Evolutionary conservation across 192 early-diverging fungal genomes (phyloP), one percentile per base, ranked within the genome.

Genomic region (Haplosporangium gracile): DNA sequence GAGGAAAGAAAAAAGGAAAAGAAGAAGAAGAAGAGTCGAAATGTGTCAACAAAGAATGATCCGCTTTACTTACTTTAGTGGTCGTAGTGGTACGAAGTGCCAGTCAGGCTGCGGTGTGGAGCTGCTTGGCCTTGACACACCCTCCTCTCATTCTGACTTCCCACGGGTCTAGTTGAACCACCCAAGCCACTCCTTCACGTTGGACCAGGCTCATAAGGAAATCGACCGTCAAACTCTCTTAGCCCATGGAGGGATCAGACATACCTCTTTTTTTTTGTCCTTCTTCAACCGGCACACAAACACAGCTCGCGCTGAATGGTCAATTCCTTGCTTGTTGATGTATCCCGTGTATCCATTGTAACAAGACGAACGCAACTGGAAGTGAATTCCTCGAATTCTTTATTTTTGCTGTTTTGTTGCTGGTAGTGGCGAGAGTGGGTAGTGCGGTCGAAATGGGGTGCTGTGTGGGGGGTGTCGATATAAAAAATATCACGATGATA

Each of bases 31-130:
- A 51, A 20, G 26, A 32, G 11, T 32, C n/a, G 60, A 65, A 32
- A 65, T 65, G 60, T 65, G 60, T 65, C 60, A 65, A 65, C 60
- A 65, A 65, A 11, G 26, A 60, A 60, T 60, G 55, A 60, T 60
- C 55, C 10, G 55, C 8, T 55, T 22, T 26, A n/a, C 9, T 15
- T 5, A 60, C 24, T 24, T 45, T 45, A 45, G 43, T 65, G 11
- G 36, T 36, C 26, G 4, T 10, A 11, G 60, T 32, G 11, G 26
- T 15, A 32, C 26, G 13, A 32, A 32, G 11, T 29, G 60, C 60
- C 60, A 65, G 60, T 65, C 60, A 32, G 60, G 60, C 60, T 29
- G 60, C 60, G 60, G 29, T 11, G n/a, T 32, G 55, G n/a, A 60
- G 26, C 9, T 65, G 3, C 29, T 32, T 65, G 11, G 10, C 60